Evolutionary conservation across 805 yeast species (phyloP), one percentile per base, ranked within the genome.

Genomic region (Gaillardinia entomophila): DNA sequence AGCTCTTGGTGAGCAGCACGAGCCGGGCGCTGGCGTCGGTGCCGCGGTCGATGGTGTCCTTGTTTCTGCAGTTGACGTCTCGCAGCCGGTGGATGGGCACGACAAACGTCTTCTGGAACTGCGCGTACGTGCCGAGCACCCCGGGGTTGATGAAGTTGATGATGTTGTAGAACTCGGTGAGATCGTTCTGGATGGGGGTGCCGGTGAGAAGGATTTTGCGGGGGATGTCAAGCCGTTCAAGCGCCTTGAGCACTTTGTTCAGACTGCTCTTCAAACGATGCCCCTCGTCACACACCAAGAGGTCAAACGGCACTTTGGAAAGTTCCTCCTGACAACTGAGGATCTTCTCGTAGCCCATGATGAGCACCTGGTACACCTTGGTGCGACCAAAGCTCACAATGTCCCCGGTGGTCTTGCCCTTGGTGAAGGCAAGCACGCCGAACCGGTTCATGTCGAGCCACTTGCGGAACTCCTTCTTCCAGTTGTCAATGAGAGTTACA

Each of bases 271-370:
- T 92, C 43, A 92, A 66, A 30, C 96, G 67, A 54, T 92, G 98
- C 2, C 97, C 98, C 51, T 92, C 98, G 55, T 92, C 98, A 55
- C 96, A 92, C 1, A 92, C 74, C 13, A 92, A 60, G 12, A 92
- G 43, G 51, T 88, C 97, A 40, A 76, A 61, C 1, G 55, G 55
- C 3, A 66, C 66, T 2, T 62, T 53, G 1, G 62, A 45, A 6
- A 83, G 48, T 37, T 82, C 80, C 5, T 66, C 62, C 15, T 69
- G 57, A 46, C 78, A 66, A 12, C 70, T 68, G 12, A 77, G 54
- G 24, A 89, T 63, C 48, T 84, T 84, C 50, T 92, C 98, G 53
- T 92, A 92, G 3, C 96, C 95, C 42, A 88, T 72, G 6, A 92
- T 73, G 48, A 92, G 53, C 1, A 92, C 86, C 46, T 88, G 94